Base-by-base conservation (phyloP, 2,329 filamentous ascomycete genomes). In the Nannizziopsis arthrosporioides region DNA sequence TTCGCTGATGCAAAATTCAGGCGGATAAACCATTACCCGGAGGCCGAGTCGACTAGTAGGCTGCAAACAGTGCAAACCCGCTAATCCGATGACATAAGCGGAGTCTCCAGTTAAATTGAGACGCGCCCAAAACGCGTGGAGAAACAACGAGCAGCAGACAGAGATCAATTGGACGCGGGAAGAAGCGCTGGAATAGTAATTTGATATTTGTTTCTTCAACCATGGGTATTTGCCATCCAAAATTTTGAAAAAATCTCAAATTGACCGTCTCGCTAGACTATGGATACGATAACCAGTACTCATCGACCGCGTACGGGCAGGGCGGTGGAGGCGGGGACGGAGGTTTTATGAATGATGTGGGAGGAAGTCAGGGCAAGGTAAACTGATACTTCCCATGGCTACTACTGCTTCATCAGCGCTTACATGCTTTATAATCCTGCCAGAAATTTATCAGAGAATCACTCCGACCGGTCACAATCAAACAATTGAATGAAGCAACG, bases 381-480 rank as follows among this genome's bases (percentile, higher is more conserved):
- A 67, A 51, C 64, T 71, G 17, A 17, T 34, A 44, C 12, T n/a
- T 11, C 9, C 2, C 12, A 42, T 12, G 14, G 9, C 11, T 11
- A 9, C n/a, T 36, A 19, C 10, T 44, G 14, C 11, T 18, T 9
- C 5, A 34, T 8, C 2, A 44, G 9, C 14, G 15, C 35, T 54
- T 54, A 27, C 37, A 18, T 10, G 27, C 32, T 40, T 10, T 14
- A n/a, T n/a, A 8, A 34, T 19, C 17, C 14, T 39, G 11, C 11
- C 11, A 39, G 27, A 37, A n/a, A 48, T 15, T 35, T 14, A 15
- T 14, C 27, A 42, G 45, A 14, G 48, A 43, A 17, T 39, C 51
- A 15, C 77, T 98, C 45, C 84, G 92, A 39, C 89, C 92, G 1
- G 85, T 95, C 41, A 98, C 92, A 9, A 86, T 96, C 69, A 95